Evolutionary conservation across 352 stramenopile genomes (phyloP).

Genomic region (Plasmopara halstedii): DNA sequence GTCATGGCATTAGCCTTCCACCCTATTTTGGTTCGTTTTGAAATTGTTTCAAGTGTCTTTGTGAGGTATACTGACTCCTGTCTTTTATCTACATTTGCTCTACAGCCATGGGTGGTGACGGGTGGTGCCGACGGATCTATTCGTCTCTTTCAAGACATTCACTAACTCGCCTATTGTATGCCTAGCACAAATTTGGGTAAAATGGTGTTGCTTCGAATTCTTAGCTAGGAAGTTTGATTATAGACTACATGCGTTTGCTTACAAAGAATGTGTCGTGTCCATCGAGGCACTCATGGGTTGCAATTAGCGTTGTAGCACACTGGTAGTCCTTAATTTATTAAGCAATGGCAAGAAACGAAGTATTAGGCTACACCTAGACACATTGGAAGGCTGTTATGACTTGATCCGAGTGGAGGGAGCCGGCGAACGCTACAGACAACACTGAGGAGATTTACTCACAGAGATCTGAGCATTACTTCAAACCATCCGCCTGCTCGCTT

Average conservation of each 20-base stretch:
- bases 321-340: slow-evolving; percentile 38
- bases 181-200: too few species aligned
- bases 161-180: slow-evolving; percentile 45
- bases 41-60: too few species aligned
- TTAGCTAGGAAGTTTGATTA: too few species aligned
- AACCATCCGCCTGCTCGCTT: slow-evolving; percentile 2
- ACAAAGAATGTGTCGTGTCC: neutral
- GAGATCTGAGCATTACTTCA: slow-evolving; percentile 11
- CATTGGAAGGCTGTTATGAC: slow-evolving; percentile 10
- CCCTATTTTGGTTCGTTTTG: slow-evolving; percentile 87
- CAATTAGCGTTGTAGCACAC: slow-evolving; percentile 5
- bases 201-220: too few species aligned
- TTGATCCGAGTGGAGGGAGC: slow-evolving; percentile 8
- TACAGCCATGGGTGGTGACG: slow-evolving; percentile 89
- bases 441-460: slow-evolving; percentile 17
- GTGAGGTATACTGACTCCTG: too few species aligned
- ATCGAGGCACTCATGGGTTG: too few species aligned
- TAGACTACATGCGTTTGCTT: neutral
- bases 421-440: slow-evolving; percentile 19
- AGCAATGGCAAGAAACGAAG: slow-evolving; percentile 23
- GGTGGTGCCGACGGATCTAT: slow-evolving; percentile 92
- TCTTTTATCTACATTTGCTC: too few species aligned
- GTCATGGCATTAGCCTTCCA: slow-evolving; percentile 96
- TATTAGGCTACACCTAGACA: slow-evolving; percentile 23
- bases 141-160: slow-evolving; percentile 96